Evolutionary conservation across 2,329 filamentous ascomycete genomes (phyloP).

Genomic region (Cladosporium oxysporum): DNA sequence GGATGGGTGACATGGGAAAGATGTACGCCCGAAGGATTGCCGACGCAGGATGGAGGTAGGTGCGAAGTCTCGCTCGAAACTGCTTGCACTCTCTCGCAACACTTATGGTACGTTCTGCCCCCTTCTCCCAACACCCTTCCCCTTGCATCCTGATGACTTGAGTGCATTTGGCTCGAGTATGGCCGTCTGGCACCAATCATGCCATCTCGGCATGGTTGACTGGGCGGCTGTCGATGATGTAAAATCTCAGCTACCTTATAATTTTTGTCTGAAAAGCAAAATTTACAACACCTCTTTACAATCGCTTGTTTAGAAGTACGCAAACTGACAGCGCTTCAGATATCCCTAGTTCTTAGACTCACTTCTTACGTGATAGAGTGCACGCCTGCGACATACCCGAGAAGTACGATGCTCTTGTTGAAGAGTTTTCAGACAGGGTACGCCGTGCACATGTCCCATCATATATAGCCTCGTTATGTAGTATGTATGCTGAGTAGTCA

Average conservation of each 20-base stretch:
- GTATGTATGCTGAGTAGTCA: conserved; percentile 47
- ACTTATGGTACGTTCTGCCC: conserved; percentile 39
- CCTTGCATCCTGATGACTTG: conserved; percentile 86
- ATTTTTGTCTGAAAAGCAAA: conserved; percentile 76
- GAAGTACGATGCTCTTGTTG: conserved; percentile 75
- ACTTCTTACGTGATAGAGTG: conserved; percentile 61
- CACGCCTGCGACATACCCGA: conserved; percentile 92
- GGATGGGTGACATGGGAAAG: conserved; percentile 99
- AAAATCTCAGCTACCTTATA: conserved; percentile 97
- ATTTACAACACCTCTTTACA: conserved; percentile 16
- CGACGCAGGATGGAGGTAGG: conserved; percentile 95
- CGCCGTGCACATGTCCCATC: conserved; percentile 45
- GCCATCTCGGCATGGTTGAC: conserved; percentile 69
- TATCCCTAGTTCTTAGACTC: conserved; percentile 5
- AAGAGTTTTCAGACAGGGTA: conserved; percentile 89
- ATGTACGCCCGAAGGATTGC: conserved; percentile 93
- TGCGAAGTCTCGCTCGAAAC: conserved; percentile 23
- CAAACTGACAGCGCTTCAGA: conserved; percentile 24
- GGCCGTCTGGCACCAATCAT: conserved; percentile 61
- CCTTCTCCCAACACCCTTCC: conserved; percentile 20
- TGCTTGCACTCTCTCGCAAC: conserved; percentile 17
- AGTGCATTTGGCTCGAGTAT: conserved; percentile 99
- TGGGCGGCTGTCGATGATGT: conserved; percentile 86
- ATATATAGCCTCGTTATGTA: conserved; percentile 30
- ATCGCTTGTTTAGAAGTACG: conserved; percentile 14